Base-by-base conservation (phyloP, 345 rosid species). In the Odontarrhena argentea region DNA sequence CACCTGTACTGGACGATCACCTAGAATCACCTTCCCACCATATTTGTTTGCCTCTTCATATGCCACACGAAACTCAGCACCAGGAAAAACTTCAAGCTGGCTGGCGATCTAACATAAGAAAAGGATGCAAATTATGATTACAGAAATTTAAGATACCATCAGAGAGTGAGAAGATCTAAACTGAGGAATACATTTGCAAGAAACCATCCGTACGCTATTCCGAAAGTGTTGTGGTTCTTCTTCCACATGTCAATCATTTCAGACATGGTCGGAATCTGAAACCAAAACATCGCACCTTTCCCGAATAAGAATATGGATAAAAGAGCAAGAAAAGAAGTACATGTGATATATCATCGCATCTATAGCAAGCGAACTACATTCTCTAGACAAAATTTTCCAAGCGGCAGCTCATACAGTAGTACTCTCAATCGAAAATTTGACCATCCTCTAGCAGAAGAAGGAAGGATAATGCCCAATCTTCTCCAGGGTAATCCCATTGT, bases 1-100 rank as follows among this genome's bases (percentile, higher is more conserved):
- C 55, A 87, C 99, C 84, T 90, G 82, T 32, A 91, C 91, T 22
- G 96, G 96, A 53, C 99, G 97, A 86, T 94, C 99, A 67, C 99
- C 99, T 60, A 91, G 91, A 63, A 88, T 64, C 59, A 91, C 95
- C 75, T 78, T 85, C 60, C 89, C 88, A 60, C 86, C 88, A 79
- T 91, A 87, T 63, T 86, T 82, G 70, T 50, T 78, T 32, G 99
- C 99, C 81, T 88, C 97, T 81, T 94, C 91, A 82, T 34, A 87
- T 48, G 93, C 99, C 75, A 87, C 91, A 56, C 95, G 96, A 74
- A 94, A 91, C 76, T 91, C 99, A 55, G 95, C 82, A 36, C 96
- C 97, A 71, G 99, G 97, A 63, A 85, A 78, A 67, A 86, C 95
- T 63, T 91, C 95, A 35, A 94, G 91, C 82, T 76, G 76, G 63